A percentile compares a stretch with the other conserved stretches of the same genome.
These are phyloP conservation scores for Avena sativa DNA, from an alignment of 176 grass and related monocot genomes.

Conservation along the genomic window DNA sequence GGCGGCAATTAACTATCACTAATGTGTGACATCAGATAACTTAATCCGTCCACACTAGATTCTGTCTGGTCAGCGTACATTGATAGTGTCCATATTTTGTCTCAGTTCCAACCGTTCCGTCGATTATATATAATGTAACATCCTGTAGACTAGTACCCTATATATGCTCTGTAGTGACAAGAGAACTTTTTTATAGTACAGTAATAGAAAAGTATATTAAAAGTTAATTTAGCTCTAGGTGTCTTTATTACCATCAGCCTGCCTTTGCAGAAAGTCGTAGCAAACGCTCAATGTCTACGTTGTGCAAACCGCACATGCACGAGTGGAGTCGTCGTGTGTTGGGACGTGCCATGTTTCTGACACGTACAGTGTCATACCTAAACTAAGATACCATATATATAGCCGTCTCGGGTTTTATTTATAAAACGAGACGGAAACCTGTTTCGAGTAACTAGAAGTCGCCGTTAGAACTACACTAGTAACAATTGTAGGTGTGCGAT, in stretches of 20 bases:
- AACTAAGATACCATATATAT: neutral
- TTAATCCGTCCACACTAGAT: neutral
- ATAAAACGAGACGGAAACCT: no score
- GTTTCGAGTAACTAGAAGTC: no score
- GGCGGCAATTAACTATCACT: constrained; percentile 38
- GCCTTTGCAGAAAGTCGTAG: neutral
- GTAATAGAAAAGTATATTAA: neutral
- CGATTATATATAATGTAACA: neutral
- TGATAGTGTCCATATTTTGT: neutral
- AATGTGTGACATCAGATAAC: constrained; percentile 16
- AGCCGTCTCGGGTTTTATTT: no score
- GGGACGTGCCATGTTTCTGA: no score
- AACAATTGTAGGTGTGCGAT: neutral
- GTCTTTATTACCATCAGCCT: neutral
- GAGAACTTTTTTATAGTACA: neutral
- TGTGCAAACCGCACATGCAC: no score
- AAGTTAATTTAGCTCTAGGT: neutral
- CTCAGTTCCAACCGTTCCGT: neutral
- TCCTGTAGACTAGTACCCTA: neutral
- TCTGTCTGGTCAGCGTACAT: neutral
- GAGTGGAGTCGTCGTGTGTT: no score
- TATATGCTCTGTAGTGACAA: neutral
- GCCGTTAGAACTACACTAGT: neutral
- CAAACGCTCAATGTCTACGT: neutral
- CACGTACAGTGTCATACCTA: neutral